These are phyloP conservation scores for Coccinonectria pachysandricola DNA, from an alignment of 2,329 filamentous ascomycete species.

Conservation along the genomic window DNA sequence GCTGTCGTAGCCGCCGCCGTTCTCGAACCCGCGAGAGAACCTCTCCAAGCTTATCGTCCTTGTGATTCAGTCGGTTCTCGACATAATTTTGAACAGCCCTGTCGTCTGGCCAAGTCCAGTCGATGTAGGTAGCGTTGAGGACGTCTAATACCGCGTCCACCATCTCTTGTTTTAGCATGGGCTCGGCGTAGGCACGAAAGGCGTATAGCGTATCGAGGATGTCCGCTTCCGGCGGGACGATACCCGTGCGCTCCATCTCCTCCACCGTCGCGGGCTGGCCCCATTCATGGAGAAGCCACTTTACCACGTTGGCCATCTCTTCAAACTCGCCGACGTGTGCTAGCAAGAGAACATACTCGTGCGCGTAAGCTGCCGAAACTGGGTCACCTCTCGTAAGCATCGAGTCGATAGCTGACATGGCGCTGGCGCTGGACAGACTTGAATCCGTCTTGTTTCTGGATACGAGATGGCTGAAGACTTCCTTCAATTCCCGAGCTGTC, in stretches of 20 bases:
- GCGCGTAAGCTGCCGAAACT: slow-evolving; percentile 29
- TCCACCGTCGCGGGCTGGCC: slow-evolving; percentile 22
- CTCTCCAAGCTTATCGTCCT: slow-evolving; percentile 16
- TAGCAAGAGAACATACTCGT: slow-evolving; percentile 53
- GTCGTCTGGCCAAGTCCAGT: slow-evolving; percentile 30
- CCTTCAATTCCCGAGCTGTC: slow-evolving; percentile 16
- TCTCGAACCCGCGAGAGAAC: slow-evolving; percentile 14
- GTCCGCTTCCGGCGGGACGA: slow-evolving; percentile 23
- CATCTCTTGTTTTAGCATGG: slow-evolving; percentile 25
- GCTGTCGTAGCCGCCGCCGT: slow-evolving; percentile 3
- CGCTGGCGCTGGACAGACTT: slow-evolving; percentile 7
- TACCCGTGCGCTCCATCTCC: slow-evolving; percentile 25
- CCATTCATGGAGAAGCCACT: slow-evolving; percentile 48
- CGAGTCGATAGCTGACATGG: slow-evolving; percentile 22
- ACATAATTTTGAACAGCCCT: slow-evolving; percentile 26
- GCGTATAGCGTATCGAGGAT: slow-evolving; percentile 31
- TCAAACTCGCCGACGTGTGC: slow-evolving; percentile 49
- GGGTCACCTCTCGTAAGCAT: slow-evolving; percentile 24
- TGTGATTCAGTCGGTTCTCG: slow-evolving; percentile 12
- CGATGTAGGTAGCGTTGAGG: slow-evolving; percentile 15
- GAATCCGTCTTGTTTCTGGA: slow-evolving; percentile 14
- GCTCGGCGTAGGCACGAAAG: slow-evolving; percentile 39
- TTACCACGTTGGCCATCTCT: slow-evolving; percentile 45
- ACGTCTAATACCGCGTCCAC: slow-evolving; percentile 21
- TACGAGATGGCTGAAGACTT: slow-evolving; percentile 17